Conservation (phyloP, 1,139 yeast genomes). For the Yamadazyma kanchanaburiensis region DNA sequence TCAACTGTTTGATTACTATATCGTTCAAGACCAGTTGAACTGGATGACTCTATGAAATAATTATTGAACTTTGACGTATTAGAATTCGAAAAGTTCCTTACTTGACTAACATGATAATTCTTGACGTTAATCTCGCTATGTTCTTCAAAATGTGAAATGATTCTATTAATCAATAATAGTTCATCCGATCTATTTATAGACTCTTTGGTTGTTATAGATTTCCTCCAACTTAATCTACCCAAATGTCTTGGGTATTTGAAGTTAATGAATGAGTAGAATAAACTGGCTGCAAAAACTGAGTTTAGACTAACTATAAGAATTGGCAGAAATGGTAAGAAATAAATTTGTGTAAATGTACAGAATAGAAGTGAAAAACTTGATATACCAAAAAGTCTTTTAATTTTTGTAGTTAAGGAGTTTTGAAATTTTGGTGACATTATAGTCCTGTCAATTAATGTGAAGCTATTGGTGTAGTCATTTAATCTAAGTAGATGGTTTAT, state of each 20-base stretch:
- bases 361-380: no score
- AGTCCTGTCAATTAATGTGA: slow-evolving; percentile 29
- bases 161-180: slow-evolving; percentile 24
- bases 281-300: neutral
- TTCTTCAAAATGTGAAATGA: slow-evolving; percentile 39
- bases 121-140: slow-evolving; percentile 35
- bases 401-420: no score
- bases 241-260: slow-evolving; percentile 16
- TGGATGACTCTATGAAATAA: slow-evolving; percentile 26
- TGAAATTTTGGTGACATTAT: slow-evolving; percentile 4
- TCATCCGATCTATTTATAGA: slow-evolving; percentile 27
- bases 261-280: slow-evolving; percentile 6
- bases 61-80: slow-evolving; percentile 20
- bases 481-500: slow-evolving; percentile 21
- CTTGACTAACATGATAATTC: slow-evolving; percentile 36
- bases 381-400: no score
- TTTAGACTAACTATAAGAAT: neutral
- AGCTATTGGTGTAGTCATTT: slow-evolving; percentile 34
- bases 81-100: slow-evolving; percentile 19
- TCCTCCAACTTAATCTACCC: slow-evolving; percentile 35
- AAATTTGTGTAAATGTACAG: no score
- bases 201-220: slow-evolving; percentile 21
- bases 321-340: no score
- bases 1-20: no score
- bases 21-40: slow-evolving; percentile 2